A percentile compares a stretch with the other conserved stretches of the same genome.
phyloP scores from a whole-genome alignment of 768 basidiomycete species.

The Termitomyces heimii region DNA sequence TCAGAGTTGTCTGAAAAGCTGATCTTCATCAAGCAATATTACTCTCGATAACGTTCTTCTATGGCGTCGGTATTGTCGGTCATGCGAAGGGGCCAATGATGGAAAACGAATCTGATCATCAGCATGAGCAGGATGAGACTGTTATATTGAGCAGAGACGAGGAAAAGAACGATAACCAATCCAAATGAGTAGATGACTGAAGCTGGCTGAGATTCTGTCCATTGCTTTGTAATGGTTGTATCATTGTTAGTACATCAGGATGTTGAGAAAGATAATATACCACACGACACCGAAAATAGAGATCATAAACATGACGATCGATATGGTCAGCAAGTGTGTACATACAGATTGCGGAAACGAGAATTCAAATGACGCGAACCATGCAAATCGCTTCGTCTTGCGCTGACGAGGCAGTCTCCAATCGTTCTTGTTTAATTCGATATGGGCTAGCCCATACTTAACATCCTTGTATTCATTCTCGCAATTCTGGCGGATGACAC shows the following conservation, averaged over 20 bases:
- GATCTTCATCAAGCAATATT: slow-evolving; percentile 7
- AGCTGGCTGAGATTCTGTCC: not conserved
- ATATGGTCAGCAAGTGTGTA: not conserved
- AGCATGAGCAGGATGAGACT: not conserved
- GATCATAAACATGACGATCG: not conserved
- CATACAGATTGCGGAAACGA: not conserved
- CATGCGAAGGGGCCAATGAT: slow-evolving; percentile 5
- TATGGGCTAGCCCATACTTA: too few relatives aligned
- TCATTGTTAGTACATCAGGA: not conserved
- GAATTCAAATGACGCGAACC: not conserved
- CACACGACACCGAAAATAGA: not conserved
- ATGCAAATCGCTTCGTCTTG: not conserved
- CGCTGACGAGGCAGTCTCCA: not conserved
- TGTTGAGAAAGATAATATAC: not conserved
- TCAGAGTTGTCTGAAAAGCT: not conserved
- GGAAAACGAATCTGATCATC: not conserved
- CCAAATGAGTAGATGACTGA: not conserved
- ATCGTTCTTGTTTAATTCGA: not conserved
- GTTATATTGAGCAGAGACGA: not conserved
- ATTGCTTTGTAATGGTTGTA: not conserved
- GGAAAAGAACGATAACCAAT: not conserved
- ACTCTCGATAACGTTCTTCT: slow-evolving; percentile 13
- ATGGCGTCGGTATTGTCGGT: slow-evolving; percentile 17
- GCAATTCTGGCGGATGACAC: too few relatives aligned
- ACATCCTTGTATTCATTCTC: too few relatives aligned